These are phyloP conservation scores for Pythium coloratum DNA, from an alignment of 352 stramenopile genomes.

Conservation along the genomic window DNA sequence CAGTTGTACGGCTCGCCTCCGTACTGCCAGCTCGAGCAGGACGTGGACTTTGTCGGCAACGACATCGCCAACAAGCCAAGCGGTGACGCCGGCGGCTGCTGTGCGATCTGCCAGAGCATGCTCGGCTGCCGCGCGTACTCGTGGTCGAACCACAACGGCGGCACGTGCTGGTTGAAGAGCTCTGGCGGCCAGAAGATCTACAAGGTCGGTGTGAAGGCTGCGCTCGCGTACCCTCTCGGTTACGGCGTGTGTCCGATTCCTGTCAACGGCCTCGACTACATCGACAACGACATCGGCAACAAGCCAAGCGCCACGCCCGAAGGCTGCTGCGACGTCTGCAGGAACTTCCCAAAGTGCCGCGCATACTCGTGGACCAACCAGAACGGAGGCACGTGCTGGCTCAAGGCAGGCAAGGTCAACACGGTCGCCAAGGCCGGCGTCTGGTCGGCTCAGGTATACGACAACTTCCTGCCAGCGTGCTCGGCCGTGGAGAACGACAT, in stretches of 20 bases:
- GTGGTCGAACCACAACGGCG: background rate
- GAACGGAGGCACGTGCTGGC: constrained; percentile 24
- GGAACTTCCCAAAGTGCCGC: constrained; percentile 4
- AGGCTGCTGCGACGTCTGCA: constrained; percentile 41
- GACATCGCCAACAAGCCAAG: constrained; percentile 11
- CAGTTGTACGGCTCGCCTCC: background rate
- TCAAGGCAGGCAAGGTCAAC: constrained; percentile 10
- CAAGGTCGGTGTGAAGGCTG: constrained; percentile 17
- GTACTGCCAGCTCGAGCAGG: background rate
- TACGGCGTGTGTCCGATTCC: constrained; percentile 9
- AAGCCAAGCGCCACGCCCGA: background rate
- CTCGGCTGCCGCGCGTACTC: constrained; percentile 34
- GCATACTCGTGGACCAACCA: constrained; percentile 19
- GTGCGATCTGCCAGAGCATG: constrained; percentile 32
- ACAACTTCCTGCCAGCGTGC: background rate
- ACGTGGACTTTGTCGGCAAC: no score
- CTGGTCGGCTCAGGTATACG: background rate
- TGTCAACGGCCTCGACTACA: background rate
- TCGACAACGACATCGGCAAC: constrained; percentile 17
- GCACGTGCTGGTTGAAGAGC: background rate
- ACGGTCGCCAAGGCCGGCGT: constrained; percentile 9
- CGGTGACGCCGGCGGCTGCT: constrained; percentile 21
- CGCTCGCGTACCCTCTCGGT: constrained; percentile 16
- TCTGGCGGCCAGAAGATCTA: background rate
- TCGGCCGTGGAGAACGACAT: background rate